Percentiles rank a stretch among this genome's conserved stretches.
These are phyloP conservation scores for Colletotrichum lupini DNA, from an alignment of 2,329 filamentous ascomycete species.

Conservation along the genomic window DNA sequence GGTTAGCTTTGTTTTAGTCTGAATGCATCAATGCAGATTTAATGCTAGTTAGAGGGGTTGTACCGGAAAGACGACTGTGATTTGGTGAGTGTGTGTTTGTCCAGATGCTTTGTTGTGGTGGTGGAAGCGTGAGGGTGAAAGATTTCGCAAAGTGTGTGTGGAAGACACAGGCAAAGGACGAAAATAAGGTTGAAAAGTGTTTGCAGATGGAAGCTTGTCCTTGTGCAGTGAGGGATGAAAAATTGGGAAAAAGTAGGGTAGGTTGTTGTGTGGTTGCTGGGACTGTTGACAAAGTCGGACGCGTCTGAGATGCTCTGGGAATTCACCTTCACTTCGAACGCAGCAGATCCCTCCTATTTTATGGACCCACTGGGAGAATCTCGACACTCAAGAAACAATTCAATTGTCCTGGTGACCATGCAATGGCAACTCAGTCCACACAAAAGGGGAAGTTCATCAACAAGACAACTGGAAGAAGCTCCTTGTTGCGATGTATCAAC, in stretches of 20 bases:
- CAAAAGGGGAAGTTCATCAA: neutral
- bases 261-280: neutral
- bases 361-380: neutral
- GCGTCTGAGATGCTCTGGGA: neutral
- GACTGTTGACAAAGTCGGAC: neutral
- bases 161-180: neutral
- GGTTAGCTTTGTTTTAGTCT: neutral
- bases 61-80: neutral
- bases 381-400: neutral
- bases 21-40: too few relatives aligned
- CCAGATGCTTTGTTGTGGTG: neutral
- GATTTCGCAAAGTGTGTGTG: neutral
- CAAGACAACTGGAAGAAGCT: neutral
- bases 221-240: neutral
- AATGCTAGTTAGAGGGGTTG: too few relatives aligned
- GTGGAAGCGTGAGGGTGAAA: too few relatives aligned
- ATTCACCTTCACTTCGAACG: neutral
- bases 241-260: neutral
- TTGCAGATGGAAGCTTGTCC: neutral
- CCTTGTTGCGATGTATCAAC: neutral
- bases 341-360: neutral
- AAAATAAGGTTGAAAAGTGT: too few relatives aligned
- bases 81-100: too few relatives aligned
- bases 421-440: neutral
- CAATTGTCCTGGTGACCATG: neutral